phyloP scores from a whole-genome alignment of 345 rosid genomes.

The Pugionium dolabratum region DNA sequence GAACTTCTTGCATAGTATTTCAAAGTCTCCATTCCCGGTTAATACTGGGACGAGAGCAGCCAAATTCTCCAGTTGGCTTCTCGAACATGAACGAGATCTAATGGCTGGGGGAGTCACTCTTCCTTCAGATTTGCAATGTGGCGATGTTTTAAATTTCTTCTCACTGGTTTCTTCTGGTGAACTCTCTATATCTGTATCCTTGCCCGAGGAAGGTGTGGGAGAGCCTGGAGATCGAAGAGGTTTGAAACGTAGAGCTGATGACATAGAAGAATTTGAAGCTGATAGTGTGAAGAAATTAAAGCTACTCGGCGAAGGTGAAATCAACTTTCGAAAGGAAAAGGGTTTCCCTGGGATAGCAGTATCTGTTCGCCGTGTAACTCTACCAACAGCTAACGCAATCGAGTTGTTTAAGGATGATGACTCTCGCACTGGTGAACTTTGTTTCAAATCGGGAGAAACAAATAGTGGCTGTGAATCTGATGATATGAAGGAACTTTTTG shows the following conservation, averaged over 20 bases:
- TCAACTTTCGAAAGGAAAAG: slow-evolving; percentile 78
- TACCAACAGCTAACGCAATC: slow-evolving; percentile 48
- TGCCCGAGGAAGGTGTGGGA: slow-evolving; percentile 93
- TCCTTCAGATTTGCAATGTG: slow-evolving; percentile 80
- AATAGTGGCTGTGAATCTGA: slow-evolving; percentile 40
- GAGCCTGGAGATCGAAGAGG: slow-evolving; percentile 85
- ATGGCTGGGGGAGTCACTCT: slow-evolving; percentile 56
- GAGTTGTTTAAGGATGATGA: slow-evolving; percentile 55
- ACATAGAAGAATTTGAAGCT: slow-evolving; percentile 49
- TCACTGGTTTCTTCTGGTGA: slow-evolving; percentile 79
- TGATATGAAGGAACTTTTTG: slow-evolving; percentile 44
- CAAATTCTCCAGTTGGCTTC: slow-evolving; percentile 72
- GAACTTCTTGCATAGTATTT: slow-evolving; percentile 69
- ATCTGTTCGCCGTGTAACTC: slow-evolving; percentile 49
- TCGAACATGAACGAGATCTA: slow-evolving; percentile 59
- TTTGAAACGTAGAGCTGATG: slow-evolving; percentile 68
- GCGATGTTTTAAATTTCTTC: slow-evolving; percentile 77
- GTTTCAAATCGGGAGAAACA: slow-evolving; percentile 34
- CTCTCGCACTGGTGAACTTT: slow-evolving; percentile 45
- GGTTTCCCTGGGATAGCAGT: slow-evolving; percentile 90
- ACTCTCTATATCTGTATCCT: slow-evolving; percentile 56
- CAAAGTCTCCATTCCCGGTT: slow-evolving; percentile 73
- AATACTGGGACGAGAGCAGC: slow-evolving; percentile 83
- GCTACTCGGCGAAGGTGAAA: slow-evolving; percentile 68
- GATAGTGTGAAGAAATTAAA: slow-evolving; percentile 64